Percentiles rank a stretch among this genome's conserved stretches.
Evolutionary conservation across 139 green algal species (phyloP).

Genomic region (Chlorella sp.): DNA sequence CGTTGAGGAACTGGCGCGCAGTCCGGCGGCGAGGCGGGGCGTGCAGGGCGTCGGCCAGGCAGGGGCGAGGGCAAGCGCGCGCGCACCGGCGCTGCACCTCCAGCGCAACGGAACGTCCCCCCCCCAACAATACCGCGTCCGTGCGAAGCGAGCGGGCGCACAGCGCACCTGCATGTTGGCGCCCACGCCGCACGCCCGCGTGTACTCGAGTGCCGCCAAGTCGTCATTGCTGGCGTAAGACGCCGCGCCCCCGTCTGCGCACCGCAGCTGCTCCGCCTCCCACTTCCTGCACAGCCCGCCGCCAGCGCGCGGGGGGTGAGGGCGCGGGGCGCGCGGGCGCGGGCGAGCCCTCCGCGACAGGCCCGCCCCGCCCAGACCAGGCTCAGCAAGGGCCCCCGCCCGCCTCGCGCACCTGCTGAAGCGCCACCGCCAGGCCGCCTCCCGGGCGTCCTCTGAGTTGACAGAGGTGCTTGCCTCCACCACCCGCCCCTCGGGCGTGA

Average conservation of each 20-base stretch:
- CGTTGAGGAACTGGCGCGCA: too few species aligned
- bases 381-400: neutral
- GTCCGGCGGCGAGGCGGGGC: too few species aligned
- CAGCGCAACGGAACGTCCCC: too few species aligned
- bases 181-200: conserved; percentile 31
- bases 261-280: conserved; percentile 26
- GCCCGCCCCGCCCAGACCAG: neutral
- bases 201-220: conserved; percentile 32
- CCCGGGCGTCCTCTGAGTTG: conserved; percentile 8
- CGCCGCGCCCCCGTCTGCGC: neutral
- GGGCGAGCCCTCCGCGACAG: too few species aligned
- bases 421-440: conserved; percentile 17
- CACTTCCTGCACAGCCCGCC: conserved; percentile 18
- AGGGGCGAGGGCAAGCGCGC: too few species aligned
- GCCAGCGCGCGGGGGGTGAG: neutral
- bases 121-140: too few species aligned
- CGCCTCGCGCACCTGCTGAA: too few species aligned
- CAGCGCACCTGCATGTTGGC: conserved; percentile 25
- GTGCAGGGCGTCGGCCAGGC: too few species aligned
- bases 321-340: neutral
- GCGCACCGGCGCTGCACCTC: too few species aligned
- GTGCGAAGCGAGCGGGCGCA: too few species aligned
- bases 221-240: conserved; percentile 20
- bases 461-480: too few species aligned
- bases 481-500: too few species aligned